phyloP scores from a whole-genome alignment of 2,329 filamentous ascomycete species.

The Mollisia scopiformis region DNA sequence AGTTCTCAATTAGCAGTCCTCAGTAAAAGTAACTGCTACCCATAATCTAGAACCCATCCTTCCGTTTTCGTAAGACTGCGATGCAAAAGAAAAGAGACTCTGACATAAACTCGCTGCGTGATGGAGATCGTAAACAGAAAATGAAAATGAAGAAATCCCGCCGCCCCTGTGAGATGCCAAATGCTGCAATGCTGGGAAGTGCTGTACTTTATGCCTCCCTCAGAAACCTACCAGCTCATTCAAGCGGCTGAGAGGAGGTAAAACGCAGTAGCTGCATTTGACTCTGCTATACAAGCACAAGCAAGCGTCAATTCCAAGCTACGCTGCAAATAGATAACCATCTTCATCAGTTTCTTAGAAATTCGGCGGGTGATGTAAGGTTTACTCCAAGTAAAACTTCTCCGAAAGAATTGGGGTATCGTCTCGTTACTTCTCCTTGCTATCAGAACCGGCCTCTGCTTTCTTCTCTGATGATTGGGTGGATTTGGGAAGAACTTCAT shows the following conservation, averaged over 20 bases:
- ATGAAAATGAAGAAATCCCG: conserved; percentile 23
- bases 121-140: conserved; percentile 35
- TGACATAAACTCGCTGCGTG: conserved; percentile 33
- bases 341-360: conserved; percentile 23
- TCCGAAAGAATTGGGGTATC: not conserved
- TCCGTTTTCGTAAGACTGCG: conserved; percentile 28
- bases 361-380: not conserved
- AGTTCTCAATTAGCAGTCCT: conserved; percentile 33
- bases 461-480: conserved; percentile 18
- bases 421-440: conserved; percentile 19
- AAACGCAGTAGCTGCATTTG: conserved; percentile 20
- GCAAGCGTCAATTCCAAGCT: conserved; percentile 26
- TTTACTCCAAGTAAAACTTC: not conserved
- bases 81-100: conserved; percentile 34
- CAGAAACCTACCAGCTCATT: conserved; percentile 1
- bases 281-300: conserved; percentile 24
- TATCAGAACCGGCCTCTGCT: conserved; percentile 11
- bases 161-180: conserved; percentile 2
- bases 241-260: conserved; percentile 20
- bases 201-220: not conserved
- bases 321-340: conserved; percentile 22
- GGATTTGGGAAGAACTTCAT: conserved; percentile 21
- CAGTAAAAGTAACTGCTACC: conserved; percentile 31
- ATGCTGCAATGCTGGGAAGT: conserved; percentile 15
- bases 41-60: conserved; percentile 31